Evolutionary conservation across 2,329 filamentous ascomycete genomes (phyloP), one percentile per base, ranked within the genome.

Genomic region (Cladosporium velox): DNA sequence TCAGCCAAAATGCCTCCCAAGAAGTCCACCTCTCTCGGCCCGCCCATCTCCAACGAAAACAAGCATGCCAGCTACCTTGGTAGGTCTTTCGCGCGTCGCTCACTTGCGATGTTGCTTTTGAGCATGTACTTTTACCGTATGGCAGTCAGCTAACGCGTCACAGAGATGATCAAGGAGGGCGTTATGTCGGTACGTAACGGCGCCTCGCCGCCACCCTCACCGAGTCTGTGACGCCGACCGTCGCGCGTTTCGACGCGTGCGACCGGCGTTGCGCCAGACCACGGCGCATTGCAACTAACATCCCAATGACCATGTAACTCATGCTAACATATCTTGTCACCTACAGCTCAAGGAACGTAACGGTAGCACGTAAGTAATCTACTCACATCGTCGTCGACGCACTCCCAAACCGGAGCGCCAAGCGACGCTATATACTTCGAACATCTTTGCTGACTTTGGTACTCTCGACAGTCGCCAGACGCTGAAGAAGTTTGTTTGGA

Each of bases 131-230:
- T 6, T n/a, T 15, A n/a, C 7, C 35, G 28, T 49, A 18, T n/a
- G 7, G 35, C 38, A 51, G 28, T n/a, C 30, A 49, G 28, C 64
- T 66, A 59, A 65, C 44, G 41, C 63, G 24, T 54, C 44, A 77
- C 78, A 89, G 88, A 89, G 80, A 90, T 90, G 88, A 88, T 90
- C 79, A 89, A 89, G 81, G 87, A 90, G 79, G 88, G 88, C 72
- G 88, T 90, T 77, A 79, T 89, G 76, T 86, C 85, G 80, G 88
- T 90, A 80, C 88, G 64, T 66, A 10, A 15, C 26, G 18, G 3
- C 30, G 35, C 32, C 28, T 30, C 32, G 32, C 30, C 44, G 30
- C 18, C 52, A 21, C 49, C 34, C 21, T 60, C 55, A 24, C 63
- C 41, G 35, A 30, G 34, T 51, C 38, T 26, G 35, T 24, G 60